A percentile compares a stretch with the other conserved stretches of the same genome.
Evolutionary conservation across 1,284 basidiomycete species (phyloP).

Genomic region (Malassezia obtusa): DNA sequence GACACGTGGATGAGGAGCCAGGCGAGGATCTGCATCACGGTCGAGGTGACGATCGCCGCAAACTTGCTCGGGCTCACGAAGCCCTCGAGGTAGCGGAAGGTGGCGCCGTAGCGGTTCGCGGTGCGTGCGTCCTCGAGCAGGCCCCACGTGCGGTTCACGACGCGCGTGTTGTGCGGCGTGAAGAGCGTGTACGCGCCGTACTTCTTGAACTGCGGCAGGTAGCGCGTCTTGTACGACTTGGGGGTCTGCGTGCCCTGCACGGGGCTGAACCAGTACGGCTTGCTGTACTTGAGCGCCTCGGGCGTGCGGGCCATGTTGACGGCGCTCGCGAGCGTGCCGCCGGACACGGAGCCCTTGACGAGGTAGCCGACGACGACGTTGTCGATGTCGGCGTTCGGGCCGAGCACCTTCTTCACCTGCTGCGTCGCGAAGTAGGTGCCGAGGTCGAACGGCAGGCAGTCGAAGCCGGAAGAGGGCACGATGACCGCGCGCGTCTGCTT

Average conservation of each 20-base stretch:
- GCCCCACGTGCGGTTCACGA: conserved; percentile 71
- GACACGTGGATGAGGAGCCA: conserved; percentile 2
- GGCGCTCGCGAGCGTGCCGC: conserved; percentile 60
- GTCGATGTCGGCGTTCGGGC: conserved; percentile 35
- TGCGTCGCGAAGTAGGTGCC: conserved; percentile 56
- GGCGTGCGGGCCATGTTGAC: conserved; percentile 51
- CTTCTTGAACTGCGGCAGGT: conserved; percentile 51
- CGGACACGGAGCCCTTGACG: conserved; percentile 56
- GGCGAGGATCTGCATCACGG: background rate
- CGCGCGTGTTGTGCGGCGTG: conserved; percentile 56
- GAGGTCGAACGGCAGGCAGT: conserved; percentile 58
- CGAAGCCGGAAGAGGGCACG: conserved; percentile 62
- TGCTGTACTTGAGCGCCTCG: conserved; percentile 57
- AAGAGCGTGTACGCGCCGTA: conserved; percentile 61
- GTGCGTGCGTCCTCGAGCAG: conserved; percentile 53
- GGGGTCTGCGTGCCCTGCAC: conserved; percentile 37
- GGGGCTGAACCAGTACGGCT: conserved; percentile 49
- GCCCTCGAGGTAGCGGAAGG: conserved; percentile 70
- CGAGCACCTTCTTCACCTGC: conserved; percentile 51
- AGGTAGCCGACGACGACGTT: conserved; percentile 48
- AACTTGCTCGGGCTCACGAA: conserved; percentile 48
- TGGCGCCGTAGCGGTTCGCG: conserved; percentile 29
- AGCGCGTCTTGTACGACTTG: conserved; percentile 52
- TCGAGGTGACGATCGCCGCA: background rate
- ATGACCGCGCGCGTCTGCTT: conserved; percentile 61